Percentiles rank a stretch among this genome's conserved stretches.
These are phyloP conservation scores for Canna indica DNA, from an alignment of 176 grass and related monocot genomes.

Conservation along the genomic window DNA sequence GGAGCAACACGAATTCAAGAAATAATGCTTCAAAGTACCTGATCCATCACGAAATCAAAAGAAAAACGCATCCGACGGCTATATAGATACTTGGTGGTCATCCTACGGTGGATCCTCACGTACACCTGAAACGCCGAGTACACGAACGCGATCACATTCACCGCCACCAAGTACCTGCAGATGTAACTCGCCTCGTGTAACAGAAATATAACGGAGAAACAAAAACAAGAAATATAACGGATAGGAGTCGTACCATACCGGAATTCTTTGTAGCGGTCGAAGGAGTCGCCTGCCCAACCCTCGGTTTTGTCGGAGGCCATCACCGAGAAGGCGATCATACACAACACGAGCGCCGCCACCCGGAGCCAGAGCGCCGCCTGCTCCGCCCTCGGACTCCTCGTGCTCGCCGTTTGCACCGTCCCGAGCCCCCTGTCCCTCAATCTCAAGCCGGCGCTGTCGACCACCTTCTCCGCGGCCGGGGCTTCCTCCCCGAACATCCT, in stretches of 20 bases:
- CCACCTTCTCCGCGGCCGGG: slow-evolving; percentile 27
- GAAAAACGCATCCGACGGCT: slow-evolving; percentile 25
- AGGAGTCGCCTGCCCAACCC: slow-evolving; percentile 66
- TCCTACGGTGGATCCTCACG: slow-evolving; percentile 30
- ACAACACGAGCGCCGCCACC: slow-evolving; percentile 53
- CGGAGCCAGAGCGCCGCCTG: slow-evolving; percentile 53
- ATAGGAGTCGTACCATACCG: slow-evolving; percentile 32
- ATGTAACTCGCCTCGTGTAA: neutral
- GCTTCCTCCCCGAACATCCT: slow-evolving; percentile 7
- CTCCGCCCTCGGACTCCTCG: slow-evolving; percentile 30
- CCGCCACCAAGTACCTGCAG: slow-evolving; percentile 48
- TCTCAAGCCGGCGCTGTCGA: neutral
- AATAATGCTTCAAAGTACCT: slow-evolving; percentile 35
- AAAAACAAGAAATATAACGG: slow-evolving; percentile 7
- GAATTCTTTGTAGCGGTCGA: slow-evolving; percentile 72
- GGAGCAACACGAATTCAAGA: neutral
- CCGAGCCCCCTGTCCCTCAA: slow-evolving; percentile 36
- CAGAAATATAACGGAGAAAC: neutral
- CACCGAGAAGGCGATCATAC: slow-evolving; percentile 50
- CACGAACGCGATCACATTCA: slow-evolving; percentile 49
- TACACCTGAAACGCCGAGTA: slow-evolving; percentile 64
- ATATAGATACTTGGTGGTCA: slow-evolving; percentile 34
- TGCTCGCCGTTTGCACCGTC: slow-evolving; percentile 22
- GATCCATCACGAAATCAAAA: slow-evolving; percentile 70
- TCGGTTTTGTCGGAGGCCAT: slow-evolving; percentile 50